Base-by-base conservation (phyloP, 1,284 basidiomycete species). In the Pascua sp. region DNA sequence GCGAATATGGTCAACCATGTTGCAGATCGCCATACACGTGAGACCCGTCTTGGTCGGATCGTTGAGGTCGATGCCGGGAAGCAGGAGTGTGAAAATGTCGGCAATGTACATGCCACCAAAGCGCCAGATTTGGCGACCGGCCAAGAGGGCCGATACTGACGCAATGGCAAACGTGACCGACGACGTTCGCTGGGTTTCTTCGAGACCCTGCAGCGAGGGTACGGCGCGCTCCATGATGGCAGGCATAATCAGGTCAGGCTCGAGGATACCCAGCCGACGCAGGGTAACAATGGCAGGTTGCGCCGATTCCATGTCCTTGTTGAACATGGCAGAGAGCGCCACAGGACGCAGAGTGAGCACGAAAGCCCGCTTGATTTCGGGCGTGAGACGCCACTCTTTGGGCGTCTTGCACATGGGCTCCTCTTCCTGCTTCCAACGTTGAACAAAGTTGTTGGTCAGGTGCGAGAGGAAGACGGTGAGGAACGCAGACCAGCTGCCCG, bases 291-390 rank as follows among this genome's bases (percentile, higher is more conserved):
- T 79, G 4, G 81, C 77, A 2, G 78, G 75, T 2, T 77, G 73
- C 16, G 80, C 79, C 15, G 81, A 79, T 39, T 80, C 67, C 49
- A 78, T 72, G 52, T 81, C 81, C 77, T 98, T 97, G 51, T 91
- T 87, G 78, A 98, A 99, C 88, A 99, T 96, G 18, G 91, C 86
- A 12, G 98, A 83, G 40, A 99, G 80, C 1, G 91, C 89, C 10
- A 95, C 90, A 0, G 91, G 95, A 43, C 90, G 85, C 44, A 98
- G 81, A 44, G 84, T 86, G 24, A 81, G 80, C 18, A 97, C 91
- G 68, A 98, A 93, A 32, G 87, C 85, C 53, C 84, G 85, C 57
- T 89, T 87, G 68, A 98, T 95, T 18, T 81, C 80, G 7, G 85
- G 83, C 0, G 94, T 98, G 46, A 99, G 79, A 11, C 93, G 85